Base-by-base conservation (phyloP, 441 rosid genomes). In the Pelargonium citronellum region DNA sequence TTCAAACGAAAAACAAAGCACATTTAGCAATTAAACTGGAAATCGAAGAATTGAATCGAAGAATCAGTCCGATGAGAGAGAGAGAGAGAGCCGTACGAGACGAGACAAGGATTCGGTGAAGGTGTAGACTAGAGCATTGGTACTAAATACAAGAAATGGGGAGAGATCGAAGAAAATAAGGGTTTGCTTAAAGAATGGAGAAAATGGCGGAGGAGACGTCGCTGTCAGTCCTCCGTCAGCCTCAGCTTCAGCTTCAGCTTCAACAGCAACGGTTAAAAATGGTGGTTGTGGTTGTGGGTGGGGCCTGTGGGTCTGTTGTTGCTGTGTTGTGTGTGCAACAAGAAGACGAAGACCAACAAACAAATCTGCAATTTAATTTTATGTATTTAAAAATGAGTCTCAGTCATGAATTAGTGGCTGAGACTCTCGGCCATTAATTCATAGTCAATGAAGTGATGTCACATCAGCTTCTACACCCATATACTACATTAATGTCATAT, bases 161-260 rank as follows among this genome's bases (percentile, higher is more conserved):
- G 44, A 53, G 13, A 69, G 2, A 60, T 64, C 9, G 8, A 22
- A 76, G 72, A 70, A 79, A 69, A 69, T 51, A 74, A 39, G 76
- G 78, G 78, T 71, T 89, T 85, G 96, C 97, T 92, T 95, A 60
- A 87, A 90, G 97, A 78, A 79, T 71, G 65, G 81, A 84, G 82
- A 83, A 83, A 80, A 69, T 64, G 83, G 77, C 80, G 73, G 96
- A 77, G 79, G 85, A 79, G 78, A 82, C 71, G 96, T 92, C 95
- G 63, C 77, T 87, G 74, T 91, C 88, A 61, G 0, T 22, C 24
- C 24, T 22, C 24, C 24, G 64, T 61, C 37, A 30, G 37, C 37
- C 2, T 30, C 4, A 30, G 22, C 61, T 55, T 15, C 7, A 15
- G 20, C 60, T 53, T 7, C n/a, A n/a, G n/a, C 0, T 22, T 55